These are phyloP conservation scores for Rutidosis leptorrhynchoides DNA, from an alignment of 129 eudicot genomes.

Conservation along the genomic window DNA sequence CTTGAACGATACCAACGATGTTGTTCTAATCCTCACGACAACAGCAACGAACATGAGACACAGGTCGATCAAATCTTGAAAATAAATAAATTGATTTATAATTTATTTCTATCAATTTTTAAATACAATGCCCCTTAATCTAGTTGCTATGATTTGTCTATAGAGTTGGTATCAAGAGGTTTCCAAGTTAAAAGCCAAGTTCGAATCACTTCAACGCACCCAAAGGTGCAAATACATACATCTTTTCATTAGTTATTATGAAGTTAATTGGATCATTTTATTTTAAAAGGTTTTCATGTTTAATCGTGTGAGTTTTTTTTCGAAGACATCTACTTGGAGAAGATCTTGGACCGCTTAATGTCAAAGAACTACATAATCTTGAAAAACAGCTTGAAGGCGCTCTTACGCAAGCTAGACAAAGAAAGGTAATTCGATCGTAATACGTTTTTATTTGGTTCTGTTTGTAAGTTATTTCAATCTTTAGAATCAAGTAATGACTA, in stretches of 20 bases:
- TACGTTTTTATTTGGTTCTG: neutral
- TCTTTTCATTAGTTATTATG: too few species aligned
- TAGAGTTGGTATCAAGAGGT: constrained; percentile 92
- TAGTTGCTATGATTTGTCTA: neutral
- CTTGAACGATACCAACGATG: constrained; percentile 88
- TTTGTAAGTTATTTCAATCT: neutral
- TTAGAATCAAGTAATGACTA: neutral
- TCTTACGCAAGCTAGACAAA: constrained; percentile 83
- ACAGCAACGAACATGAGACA: constrained; percentile 56
- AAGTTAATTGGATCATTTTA: neutral
- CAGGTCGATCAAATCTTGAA: constrained; percentile 62
- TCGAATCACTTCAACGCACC: constrained; percentile 73
- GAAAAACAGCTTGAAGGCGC: constrained; percentile 96
- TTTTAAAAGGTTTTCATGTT: neutral
- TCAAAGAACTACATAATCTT: constrained; percentile 86
- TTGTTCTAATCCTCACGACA: constrained; percentile 61
- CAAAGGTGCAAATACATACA: constrained; percentile 54
- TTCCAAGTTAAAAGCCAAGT: constrained; percentile 77
- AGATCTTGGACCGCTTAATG: constrained; percentile 83
- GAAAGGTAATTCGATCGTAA: constrained; percentile 52
- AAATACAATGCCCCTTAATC: neutral
- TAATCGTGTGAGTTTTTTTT: neutral
- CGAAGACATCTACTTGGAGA: constrained; percentile 97
- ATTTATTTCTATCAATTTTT: neutral
- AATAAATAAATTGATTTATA: neutral